Conservation (phyloP, 345 rosid species). For the Eucalyptus sp. region DNA sequence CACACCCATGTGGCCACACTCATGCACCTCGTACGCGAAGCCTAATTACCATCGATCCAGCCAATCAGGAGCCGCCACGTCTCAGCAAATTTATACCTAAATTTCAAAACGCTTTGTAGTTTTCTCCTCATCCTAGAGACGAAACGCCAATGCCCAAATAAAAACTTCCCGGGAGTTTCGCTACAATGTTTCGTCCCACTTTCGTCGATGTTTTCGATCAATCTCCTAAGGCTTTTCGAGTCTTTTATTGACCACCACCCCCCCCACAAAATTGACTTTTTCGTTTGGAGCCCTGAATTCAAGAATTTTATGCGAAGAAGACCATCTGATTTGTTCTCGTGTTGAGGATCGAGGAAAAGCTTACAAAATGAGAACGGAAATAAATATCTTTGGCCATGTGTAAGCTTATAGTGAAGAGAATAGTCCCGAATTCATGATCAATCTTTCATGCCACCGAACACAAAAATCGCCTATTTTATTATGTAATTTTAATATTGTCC, state of each 20-base stretch:
- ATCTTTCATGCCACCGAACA: neutral
- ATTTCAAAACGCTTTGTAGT: neutral
- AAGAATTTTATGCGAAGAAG: neutral
- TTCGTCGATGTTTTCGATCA: neutral
- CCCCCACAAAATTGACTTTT: neutral
- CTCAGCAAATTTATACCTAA: accelerated
- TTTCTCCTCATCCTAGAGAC: neutral
- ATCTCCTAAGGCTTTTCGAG: neutral
- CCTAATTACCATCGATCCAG: neutral
- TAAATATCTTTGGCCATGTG: neutral
- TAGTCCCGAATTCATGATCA: accelerated
- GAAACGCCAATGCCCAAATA: neutral
- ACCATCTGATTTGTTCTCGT: neutral
- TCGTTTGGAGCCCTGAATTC: neutral
- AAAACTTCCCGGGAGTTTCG: neutral
- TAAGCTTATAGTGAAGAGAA: neutral
- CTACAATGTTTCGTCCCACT: neutral
- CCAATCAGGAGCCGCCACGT: neutral
- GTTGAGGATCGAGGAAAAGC: neutral
- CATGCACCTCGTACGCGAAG: neutral
- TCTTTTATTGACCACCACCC: no score
- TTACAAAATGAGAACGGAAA: neutral
- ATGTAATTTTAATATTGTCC: neutral
- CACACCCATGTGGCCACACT: neutral
- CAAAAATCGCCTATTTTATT: no score